Percentiles rank a stretch among this genome's conserved stretches.
Evolutionary conservation across 345 rosid species (phyloP).

Genomic region (Citrus glauca): DNA sequence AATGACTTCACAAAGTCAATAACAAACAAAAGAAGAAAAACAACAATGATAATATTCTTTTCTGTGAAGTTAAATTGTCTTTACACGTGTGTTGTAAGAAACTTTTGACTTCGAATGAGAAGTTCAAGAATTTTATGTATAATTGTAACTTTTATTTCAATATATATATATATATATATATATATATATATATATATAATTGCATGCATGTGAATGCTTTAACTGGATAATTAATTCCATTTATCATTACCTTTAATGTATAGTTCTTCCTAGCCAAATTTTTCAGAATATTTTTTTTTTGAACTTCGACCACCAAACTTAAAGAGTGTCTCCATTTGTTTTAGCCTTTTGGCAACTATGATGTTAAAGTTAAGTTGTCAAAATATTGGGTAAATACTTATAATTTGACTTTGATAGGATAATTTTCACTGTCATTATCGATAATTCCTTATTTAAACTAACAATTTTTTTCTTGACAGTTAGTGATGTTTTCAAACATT

Average conservation of each 20-base stretch:
- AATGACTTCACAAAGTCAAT: slow-evolving; percentile 9
- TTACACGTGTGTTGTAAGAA: slow-evolving; percentile 1
- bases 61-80: not conserved
- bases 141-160: not conserved
- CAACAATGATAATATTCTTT: not conserved
- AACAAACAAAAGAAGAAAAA: not conserved
- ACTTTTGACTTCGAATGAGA: not conserved
- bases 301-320: not conserved
- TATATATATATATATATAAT: not conserved
- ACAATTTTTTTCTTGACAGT: too few relatives aligned
- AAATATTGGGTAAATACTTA: too few relatives aligned
- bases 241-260: not conserved
- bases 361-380: too few relatives aligned
- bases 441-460: too few relatives aligned
- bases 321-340: not conserved
- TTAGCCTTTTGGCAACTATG: not conserved
- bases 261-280: not conserved
- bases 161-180: not conserved
- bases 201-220: not conserved
- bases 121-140: not conserved
- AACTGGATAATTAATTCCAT: not conserved
- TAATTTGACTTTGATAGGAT: too few relatives aligned
- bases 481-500: too few relatives aligned
- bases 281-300: not conserved
- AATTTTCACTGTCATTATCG: too few relatives aligned